phyloP scores from a whole-genome alignment of 345 rosid genomes.

The Citrus mangshanensis region DNA sequence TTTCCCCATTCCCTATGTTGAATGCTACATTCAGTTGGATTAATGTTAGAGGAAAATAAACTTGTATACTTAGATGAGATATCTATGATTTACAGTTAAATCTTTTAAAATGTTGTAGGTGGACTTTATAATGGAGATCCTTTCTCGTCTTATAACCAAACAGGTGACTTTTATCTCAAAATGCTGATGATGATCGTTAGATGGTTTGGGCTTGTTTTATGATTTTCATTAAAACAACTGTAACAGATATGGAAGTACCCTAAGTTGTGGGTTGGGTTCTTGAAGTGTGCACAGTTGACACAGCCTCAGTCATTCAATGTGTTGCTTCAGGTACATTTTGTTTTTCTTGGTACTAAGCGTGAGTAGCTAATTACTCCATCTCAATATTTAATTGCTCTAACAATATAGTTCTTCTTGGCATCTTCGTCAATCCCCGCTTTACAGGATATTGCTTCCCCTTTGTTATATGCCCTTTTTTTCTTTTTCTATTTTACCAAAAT shows the following conservation, averaged over 20 bases:
- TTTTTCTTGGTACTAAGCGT: not conserved
- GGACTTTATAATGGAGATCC: conserved; percentile 91
- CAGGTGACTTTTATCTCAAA: conserved; percentile 54
- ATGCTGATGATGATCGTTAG: not conserved
- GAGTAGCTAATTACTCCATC: not conserved
- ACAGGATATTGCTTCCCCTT: too few species aligned
- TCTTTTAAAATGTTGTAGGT: conserved; percentile 45
- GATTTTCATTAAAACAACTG: conserved; percentile 15
- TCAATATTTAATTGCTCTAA: too few species aligned
- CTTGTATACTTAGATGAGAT: not conserved
- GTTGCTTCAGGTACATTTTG: conserved; percentile 74
- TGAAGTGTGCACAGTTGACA: conserved; percentile 80
- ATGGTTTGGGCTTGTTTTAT: conserved; percentile 9
- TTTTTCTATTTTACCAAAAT: not conserved
- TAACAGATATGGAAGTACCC: conserved; percentile 97
- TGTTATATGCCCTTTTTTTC: not conserved
- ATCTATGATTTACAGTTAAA: not conserved
- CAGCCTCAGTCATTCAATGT: conserved; percentile 90
- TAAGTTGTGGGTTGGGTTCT: conserved; percentile 97
- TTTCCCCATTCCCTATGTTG: not conserved
- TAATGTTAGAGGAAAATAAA: not conserved
- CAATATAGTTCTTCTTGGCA: too few species aligned
- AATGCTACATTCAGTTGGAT: not conserved
- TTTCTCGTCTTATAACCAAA: conserved; percentile 90
- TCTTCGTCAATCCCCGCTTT: too few species aligned